A percentile compares a stretch with the other conserved stretches of the same genome.
phyloP scores from a whole-genome alignment of 257 asterid genomes.

The Jasminum sambac region DNA sequence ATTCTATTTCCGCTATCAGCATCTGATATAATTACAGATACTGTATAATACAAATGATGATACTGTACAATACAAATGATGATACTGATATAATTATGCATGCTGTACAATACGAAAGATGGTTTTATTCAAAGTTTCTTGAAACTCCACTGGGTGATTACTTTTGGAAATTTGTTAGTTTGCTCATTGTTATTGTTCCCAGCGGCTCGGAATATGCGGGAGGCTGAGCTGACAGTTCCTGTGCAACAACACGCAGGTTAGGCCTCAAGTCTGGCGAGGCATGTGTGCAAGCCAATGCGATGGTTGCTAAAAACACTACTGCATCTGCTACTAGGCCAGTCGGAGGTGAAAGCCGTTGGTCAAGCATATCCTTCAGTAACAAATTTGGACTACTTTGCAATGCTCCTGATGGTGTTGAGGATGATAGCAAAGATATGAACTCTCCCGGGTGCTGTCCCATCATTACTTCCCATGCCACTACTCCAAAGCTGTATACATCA shows the following conservation, averaged over 20 bases:
- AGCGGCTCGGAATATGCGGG: constrained; percentile 55
- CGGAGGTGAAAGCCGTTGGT: constrained; percentile 69
- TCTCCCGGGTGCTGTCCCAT: constrained; percentile 96
- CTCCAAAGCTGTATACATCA: constrained; percentile 95
- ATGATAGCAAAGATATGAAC: constrained; percentile 50
- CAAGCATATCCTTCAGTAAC: constrained; percentile 60
- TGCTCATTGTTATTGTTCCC: constrained; percentile 43
- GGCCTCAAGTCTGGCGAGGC: constrained; percentile 67
- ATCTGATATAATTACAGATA: neutral
- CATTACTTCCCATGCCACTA: constrained; percentile 76
- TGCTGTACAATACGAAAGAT: no score
- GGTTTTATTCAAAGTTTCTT: neutral
- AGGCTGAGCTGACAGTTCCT: constrained; percentile 62
- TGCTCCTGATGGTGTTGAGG: constrained; percentile 35
- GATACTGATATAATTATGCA: neutral
- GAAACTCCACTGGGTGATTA: neutral
- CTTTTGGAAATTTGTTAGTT: constrained; percentile 39
- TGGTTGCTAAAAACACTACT: constrained; percentile 56
- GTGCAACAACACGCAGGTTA: constrained; percentile 76
- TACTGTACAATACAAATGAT: constrained; percentile 8
- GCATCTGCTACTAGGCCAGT: constrained; percentile 58
- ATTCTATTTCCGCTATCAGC: no score
- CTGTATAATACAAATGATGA: no score
- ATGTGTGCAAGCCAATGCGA: constrained; percentile 68
- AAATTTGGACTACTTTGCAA: constrained; percentile 31